phyloP scores from a whole-genome alignment of 148 eudicot species.

The Amaranthus palmeri region DNA sequence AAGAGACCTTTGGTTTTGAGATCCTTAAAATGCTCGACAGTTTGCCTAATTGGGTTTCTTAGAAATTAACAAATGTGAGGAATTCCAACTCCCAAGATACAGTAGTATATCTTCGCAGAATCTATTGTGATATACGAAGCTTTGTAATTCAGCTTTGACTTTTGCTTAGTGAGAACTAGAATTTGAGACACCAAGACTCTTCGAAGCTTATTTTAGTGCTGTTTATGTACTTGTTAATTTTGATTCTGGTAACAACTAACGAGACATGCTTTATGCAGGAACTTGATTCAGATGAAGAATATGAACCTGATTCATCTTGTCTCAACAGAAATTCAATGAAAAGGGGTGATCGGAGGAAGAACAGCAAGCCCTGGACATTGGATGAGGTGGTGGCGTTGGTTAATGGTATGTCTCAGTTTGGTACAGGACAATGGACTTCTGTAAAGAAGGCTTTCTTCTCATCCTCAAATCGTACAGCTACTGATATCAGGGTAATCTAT shows the following conservation, averaged over 20 bases:
- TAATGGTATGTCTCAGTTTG: conserved; percentile 58
- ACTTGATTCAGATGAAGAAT: conserved; percentile 37
- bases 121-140: neutral
- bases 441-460: conserved; percentile 41
- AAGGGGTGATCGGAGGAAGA: conserved; percentile 34
- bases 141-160: neutral
- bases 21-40: too few species aligned
- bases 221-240: neutral
- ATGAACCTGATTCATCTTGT: conserved; percentile 23
- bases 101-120: neutral
- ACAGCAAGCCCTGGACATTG: conserved; percentile 48
- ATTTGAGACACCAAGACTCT: neutral
- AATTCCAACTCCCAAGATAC: neutral
- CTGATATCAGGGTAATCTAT: conserved; percentile 58
- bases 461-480: conserved; percentile 48
- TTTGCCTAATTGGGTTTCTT: too few species aligned
- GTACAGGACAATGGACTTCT: conserved; percentile 65
- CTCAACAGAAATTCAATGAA: conserved; percentile 8
- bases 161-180: too few species aligned
- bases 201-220: neutral
- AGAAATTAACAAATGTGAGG: too few species aligned
- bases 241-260: neutral
- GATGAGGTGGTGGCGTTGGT: conserved; percentile 55
- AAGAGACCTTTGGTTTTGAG: too few species aligned
- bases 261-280: conserved; percentile 23